Evolutionary conservation across 441 rosid genomes (phyloP).

Genomic region (Populus hybrid): DNA sequence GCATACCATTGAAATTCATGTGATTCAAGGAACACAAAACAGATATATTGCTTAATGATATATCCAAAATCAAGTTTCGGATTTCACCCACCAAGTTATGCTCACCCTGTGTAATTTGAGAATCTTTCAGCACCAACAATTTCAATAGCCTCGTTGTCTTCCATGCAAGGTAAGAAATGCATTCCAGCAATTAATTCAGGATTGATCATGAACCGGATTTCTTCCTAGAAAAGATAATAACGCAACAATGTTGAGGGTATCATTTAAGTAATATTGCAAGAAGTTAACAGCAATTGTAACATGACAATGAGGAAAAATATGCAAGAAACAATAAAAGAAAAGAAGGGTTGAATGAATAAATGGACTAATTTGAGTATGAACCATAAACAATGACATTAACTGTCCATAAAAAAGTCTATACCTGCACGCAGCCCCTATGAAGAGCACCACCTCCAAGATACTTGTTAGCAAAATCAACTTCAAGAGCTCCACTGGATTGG

Average conservation of each 20-base stretch:
- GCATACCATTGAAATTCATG: background rate
- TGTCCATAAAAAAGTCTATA: constrained; percentile 14
- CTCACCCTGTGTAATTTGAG: constrained; percentile 80
- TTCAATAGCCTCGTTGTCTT: constrained; percentile 82
- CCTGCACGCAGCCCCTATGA: constrained; percentile 87
- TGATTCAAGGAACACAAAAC: background rate
- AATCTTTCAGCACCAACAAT: constrained; percentile 85
- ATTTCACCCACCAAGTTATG: constrained; percentile 10
- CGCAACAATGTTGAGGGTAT: constrained; percentile 4
- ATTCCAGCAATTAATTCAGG: constrained; percentile 91
- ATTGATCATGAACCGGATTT: constrained; percentile 93
- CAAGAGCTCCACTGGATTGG: constrained; percentile 55
- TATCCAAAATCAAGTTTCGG: background rate
- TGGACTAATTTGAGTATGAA: background rate
- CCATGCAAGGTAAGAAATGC: constrained; percentile 91
- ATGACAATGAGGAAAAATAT: constrained; percentile 13
- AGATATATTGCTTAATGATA: background rate
- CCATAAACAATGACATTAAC: background rate
- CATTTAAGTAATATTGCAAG: constrained; percentile 2
- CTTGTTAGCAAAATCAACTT: constrained; percentile 91
- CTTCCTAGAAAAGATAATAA: constrained; percentile 57
- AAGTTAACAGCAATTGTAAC: constrained; percentile 4
- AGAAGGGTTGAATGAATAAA: background rate
- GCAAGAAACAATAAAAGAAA: background rate
- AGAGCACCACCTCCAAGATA: constrained; percentile 95